phyloP scores from a whole-genome alignment of 2,329 filamentous ascomycete genomes.

The Helotiales sp. region DNA sequence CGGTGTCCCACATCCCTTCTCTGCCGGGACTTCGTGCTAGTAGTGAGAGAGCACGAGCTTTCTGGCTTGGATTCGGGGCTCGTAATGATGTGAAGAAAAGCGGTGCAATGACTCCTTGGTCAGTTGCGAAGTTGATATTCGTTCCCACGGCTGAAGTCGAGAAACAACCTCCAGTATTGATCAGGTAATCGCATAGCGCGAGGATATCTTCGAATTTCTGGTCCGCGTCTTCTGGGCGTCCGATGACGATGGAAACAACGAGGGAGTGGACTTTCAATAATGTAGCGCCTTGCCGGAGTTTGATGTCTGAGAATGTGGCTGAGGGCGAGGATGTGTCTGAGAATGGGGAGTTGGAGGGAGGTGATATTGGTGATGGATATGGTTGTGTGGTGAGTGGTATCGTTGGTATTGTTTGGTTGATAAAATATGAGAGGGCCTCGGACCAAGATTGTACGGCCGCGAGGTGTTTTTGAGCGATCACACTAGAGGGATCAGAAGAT shows the following conservation, averaged over 20 bases:
- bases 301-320: no score
- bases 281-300: conserved; percentile 54
- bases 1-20: conserved; percentile 33
- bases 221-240: conserved; percentile 12
- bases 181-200: conserved; percentile 22
- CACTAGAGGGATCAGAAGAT: conserved; percentile 39
- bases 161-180: conserved; percentile 4
- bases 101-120: conserved; percentile 30
- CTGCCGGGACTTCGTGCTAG: conserved; percentile 23
- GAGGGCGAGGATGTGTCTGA: no score
- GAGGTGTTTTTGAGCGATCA: neutral
- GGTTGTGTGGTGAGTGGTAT: no score
- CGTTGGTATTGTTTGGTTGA: no score
- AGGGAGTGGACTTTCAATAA: conserved; percentile 27
- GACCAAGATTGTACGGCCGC: conserved; percentile 23
- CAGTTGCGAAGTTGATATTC: conserved; percentile 21
- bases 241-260: conserved; percentile 23
- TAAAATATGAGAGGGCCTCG: conserved; percentile 16
- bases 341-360: conserved; percentile 39
- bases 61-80: conserved; percentile 14
- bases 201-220: conserved; percentile 28
- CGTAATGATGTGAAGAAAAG: conserved; percentile 27
- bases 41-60: conserved; percentile 23
- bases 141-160: neutral
- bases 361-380: conserved; percentile 11